phyloP scores from a whole-genome alignment of 192 early-diverging fungal species.

The Coemansia brasiliensis region DNA sequence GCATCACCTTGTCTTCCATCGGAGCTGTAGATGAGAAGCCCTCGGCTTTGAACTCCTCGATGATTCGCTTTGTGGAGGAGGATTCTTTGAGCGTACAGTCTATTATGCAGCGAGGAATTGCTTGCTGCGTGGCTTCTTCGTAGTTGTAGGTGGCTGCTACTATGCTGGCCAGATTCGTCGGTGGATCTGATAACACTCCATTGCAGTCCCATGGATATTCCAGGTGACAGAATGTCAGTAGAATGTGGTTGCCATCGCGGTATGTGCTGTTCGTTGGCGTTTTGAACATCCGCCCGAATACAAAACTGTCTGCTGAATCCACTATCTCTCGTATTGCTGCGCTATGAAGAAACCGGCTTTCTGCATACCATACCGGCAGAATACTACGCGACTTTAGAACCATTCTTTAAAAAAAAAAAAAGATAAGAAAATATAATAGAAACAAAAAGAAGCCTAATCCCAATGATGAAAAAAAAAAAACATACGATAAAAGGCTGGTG shows the following conservation, averaged over 20 bases:
- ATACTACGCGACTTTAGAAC: constrained; percentile 14
- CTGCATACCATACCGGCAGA: constrained; percentile 33
- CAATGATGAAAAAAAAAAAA: too few species aligned
- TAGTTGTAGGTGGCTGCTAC: background rate
- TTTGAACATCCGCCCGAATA: constrained; percentile 28
- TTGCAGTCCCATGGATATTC: constrained; percentile 39
- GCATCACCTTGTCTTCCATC: background rate
- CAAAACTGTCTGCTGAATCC: constrained; percentile 21
- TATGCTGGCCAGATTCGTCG: constrained; percentile 17
- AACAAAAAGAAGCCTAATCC: background rate
- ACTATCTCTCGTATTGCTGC: constrained; percentile 8
- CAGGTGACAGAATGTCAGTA: constrained; percentile 30
- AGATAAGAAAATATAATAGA: background rate
- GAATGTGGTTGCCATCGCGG: constrained; percentile 30
- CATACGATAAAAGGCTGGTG: too few species aligned
- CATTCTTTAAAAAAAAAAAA: constrained; percentile 5
- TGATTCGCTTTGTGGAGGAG: background rate
- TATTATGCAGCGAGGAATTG: constrained; percentile 19
- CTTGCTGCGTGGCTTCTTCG: background rate
- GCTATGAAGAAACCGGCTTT: constrained; percentile 24
- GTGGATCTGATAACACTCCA: constrained; percentile 25
- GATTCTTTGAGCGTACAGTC: constrained; percentile 19
- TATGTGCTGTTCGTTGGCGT: constrained; percentile 22
- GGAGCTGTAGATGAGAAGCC: too few species aligned
- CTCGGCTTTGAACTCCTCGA: background rate